A percentile compares a stretch with the other conserved stretches of the same genome.
Conservation (phyloP, 2,329 filamentous ascomycete species). For the Zelopaecilomyces penicillatus region DNA sequence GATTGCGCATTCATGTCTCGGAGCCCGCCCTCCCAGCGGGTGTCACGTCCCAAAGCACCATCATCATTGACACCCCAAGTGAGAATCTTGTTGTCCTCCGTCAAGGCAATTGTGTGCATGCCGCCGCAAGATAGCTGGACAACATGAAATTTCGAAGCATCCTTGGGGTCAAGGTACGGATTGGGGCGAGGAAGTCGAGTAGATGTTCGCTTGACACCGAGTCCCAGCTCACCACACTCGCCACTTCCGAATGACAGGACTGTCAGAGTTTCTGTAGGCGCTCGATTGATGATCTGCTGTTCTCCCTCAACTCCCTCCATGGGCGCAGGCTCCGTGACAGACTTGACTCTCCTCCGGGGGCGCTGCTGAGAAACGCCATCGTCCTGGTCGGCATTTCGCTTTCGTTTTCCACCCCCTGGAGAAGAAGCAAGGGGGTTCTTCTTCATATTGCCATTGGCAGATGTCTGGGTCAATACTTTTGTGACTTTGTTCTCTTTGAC, state of each 20-base stretch:
- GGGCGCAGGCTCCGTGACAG: no score
- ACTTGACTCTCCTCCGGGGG: no score
- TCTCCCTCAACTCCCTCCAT: background rate
- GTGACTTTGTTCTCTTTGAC: no score
- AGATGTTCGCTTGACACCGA: conserved; percentile 42
- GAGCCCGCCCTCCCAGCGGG: conserved; percentile 48
- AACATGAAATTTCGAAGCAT: conserved; percentile 23
- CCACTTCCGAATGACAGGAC: conserved; percentile 78
- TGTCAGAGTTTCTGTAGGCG: conserved; percentile 56
- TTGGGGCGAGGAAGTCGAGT: conserved; percentile 19
- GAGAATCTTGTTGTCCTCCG: conserved; percentile 64
- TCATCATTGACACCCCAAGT: conserved; percentile 81
- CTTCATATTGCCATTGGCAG: no score
- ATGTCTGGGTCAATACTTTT: no score
- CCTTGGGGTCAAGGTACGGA: conserved; percentile 13
- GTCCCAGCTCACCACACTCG: conserved; percentile 70
- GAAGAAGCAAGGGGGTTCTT: no score
- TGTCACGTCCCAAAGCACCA: conserved; percentile 64
- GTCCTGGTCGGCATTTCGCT: no score
- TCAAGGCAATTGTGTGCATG: conserved; percentile 68
- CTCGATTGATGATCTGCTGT: conserved; percentile 7
- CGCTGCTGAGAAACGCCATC: no score
- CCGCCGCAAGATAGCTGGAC: conserved; percentile 64
- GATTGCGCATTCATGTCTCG: conserved; percentile 39
- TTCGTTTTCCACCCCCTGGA: no score